Conservation (phyloP, 2,329 filamentous ascomycete species). For the Berkeleyomyces basicola region DNA sequence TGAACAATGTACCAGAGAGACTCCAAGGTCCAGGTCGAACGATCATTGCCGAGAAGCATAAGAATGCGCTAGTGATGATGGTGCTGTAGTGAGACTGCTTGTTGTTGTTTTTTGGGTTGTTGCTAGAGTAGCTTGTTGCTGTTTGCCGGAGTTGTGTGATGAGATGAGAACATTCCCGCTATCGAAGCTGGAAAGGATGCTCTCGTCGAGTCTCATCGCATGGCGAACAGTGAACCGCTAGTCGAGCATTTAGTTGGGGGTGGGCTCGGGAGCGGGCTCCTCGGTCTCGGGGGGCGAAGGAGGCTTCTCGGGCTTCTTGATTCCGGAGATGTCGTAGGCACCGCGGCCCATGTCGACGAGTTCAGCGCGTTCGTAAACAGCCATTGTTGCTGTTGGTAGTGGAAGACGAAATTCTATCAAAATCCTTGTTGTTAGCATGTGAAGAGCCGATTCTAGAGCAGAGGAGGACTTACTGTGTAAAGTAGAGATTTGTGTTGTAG, state of each 20-base stretch:
- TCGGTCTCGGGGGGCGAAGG: conserved; percentile 16
- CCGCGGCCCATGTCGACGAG: conserved; percentile 33
- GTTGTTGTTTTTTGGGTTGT: neutral
- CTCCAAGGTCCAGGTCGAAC: neutral
- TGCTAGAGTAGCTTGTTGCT: neutral
- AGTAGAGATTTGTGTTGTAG: neutral
- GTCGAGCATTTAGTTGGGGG: neutral
- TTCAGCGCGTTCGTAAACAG: conserved; percentile 19
- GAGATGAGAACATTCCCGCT: neutral
- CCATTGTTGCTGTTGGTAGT: conserved; percentile 21
- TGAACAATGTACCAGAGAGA: neutral
- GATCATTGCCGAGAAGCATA: neutral
- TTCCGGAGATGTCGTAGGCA: conserved; percentile 35
- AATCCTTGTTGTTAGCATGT: neutral
- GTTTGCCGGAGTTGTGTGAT: neutral
- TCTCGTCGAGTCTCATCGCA: neutral
- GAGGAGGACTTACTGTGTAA: neutral
- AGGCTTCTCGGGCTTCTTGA: conserved; percentile 30
- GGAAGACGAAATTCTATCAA: neutral
- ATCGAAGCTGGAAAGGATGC: neutral
- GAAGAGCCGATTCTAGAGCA: no score
- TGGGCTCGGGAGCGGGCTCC: conserved; percentile 12
- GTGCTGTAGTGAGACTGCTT: neutral
- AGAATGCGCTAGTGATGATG: neutral
- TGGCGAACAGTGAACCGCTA: neutral